phyloP scores from a whole-genome alignment of 1,284 basidiomycete genomes.

The Taiwanofungus camphoratus region DNA sequence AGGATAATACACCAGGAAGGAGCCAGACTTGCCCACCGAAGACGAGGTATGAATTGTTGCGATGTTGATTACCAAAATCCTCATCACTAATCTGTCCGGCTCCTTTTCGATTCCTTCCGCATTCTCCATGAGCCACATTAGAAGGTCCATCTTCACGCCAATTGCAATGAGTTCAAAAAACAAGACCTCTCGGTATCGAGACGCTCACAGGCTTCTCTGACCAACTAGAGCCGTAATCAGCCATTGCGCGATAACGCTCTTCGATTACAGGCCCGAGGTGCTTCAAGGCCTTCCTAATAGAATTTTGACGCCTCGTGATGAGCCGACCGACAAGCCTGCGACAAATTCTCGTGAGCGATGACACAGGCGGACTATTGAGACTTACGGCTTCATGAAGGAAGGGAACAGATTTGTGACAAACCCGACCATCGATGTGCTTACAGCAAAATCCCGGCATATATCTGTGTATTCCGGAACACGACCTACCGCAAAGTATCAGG shows the following conservation, averaged over 20 bases:
- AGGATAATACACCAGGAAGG: not conserved
- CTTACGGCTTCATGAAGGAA: slow-evolving; percentile 14
- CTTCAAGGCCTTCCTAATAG: not conserved
- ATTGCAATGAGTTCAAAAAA: not conserved
- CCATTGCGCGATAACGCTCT: slow-evolving; percentile 7
- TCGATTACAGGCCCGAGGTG: slow-evolving; percentile 8
- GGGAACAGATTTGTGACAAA: slow-evolving; percentile 13
- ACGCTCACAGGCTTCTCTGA: slow-evolving; percentile 11
- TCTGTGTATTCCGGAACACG: slow-evolving; percentile 9
- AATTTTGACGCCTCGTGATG: slow-evolving; percentile 4
- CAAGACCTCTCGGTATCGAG: not conserved
- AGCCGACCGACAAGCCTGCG: slow-evolving; percentile 8
- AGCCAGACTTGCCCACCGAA: slow-evolving; percentile 1
- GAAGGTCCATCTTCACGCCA: slow-evolving; percentile 3
- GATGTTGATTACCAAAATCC: slow-evolving; percentile 14
- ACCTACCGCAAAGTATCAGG: not conserved
- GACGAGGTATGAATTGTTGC: slow-evolving; percentile 14
- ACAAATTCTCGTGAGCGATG: not conserved
- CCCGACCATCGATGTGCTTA: slow-evolving; percentile 6
- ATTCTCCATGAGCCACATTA: slow-evolving; percentile 13
- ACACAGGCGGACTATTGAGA: not conserved
- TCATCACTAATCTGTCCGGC: slow-evolving; percentile 9
- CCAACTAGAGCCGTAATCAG: slow-evolving; percentile 11
- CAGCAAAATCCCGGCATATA: slow-evolving; percentile 5
- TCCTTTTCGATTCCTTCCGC: slow-evolving; percentile 10